These are phyloP conservation scores for Candida sanyaensis DNA, from an alignment of 1,139 yeast genomes.

Conservation along the genomic window DNA sequence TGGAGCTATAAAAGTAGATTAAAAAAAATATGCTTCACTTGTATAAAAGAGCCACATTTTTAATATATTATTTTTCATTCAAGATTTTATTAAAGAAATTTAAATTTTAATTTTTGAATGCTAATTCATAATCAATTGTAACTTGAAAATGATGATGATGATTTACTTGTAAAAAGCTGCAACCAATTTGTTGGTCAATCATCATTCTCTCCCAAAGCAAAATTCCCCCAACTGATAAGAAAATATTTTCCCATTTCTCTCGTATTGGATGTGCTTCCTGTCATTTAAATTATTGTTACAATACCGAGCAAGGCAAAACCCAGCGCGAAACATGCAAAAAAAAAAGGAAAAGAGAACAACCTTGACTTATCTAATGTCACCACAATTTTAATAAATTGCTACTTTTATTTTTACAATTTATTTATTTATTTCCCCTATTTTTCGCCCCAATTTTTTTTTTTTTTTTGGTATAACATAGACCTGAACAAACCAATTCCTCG, in stretches of 20 bases:
- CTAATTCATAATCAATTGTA: too few species aligned
- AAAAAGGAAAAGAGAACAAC: neutral
- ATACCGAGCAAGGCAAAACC: too few species aligned
- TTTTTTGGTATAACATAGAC: neutral
- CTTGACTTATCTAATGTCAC: neutral
- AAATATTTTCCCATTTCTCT: too few species aligned
- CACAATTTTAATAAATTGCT: neutral
- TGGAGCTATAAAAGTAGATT: conserved; percentile 61
- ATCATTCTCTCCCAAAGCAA: too few species aligned
- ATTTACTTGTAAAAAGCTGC: too few species aligned
- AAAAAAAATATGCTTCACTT: conserved; percentile 1
- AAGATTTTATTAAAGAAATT: neutral
- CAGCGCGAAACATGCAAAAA: neutral
- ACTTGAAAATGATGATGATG: too few species aligned
- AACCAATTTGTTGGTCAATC: too few species aligned
- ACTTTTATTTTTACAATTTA: neutral
- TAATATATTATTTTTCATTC: neutral
- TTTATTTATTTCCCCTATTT: too few species aligned
- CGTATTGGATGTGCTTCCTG: too few species aligned
- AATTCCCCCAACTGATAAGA: too few species aligned
- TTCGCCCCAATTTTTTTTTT: neutral
- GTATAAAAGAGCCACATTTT: too few species aligned
- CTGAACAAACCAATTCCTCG: neutral
- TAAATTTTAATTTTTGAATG: neutral
- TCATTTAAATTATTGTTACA: too few species aligned